Evolutionary conservation across 495 filamentous ascomycete species (phyloP).

Genomic region (Penicillium macrosclerotiorum): DNA sequence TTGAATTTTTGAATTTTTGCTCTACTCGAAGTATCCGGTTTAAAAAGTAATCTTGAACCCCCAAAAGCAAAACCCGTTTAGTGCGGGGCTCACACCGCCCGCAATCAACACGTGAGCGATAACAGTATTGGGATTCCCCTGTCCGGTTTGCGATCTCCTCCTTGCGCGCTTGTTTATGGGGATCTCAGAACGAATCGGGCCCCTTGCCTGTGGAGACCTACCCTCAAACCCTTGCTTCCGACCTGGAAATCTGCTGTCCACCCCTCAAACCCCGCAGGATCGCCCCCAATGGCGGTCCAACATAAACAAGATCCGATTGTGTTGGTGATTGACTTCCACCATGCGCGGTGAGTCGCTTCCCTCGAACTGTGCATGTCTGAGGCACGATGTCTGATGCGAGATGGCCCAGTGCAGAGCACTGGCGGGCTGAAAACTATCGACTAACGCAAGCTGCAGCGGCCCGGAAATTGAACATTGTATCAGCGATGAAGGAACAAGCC

Average conservation of each 20-base stretch:
- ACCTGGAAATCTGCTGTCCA: background rate
- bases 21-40: too few species aligned
- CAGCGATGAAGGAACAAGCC: constrained; percentile 75
- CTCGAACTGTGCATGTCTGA: background rate
- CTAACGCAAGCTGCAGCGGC: constrained; percentile 53
- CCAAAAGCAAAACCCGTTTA: too few species aligned
- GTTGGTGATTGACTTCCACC: constrained; percentile 94
- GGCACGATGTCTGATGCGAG: background rate
- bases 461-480: constrained; percentile 94
- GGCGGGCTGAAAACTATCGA: background rate
- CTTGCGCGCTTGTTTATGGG: constrained; percentile 10
- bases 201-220: constrained; percentile 12
- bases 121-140: constrained; percentile 26
- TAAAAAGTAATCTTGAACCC: too few species aligned
- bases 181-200: constrained; percentile 4
- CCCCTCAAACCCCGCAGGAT: constrained; percentile 11
- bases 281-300: constrained; percentile 32
- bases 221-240: constrained; percentile 7
- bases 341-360: constrained; percentile 63
- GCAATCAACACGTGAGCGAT: constrained; percentile 29
- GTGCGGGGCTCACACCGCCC: constrained; percentile 29
- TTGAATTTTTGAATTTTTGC: too few species aligned
- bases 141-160: constrained; percentile 9
- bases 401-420: background rate
- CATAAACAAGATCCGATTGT: constrained; percentile 59